Evolutionary conservation across 2,329 filamentous ascomycete species (phyloP).

Genomic region (Paecilomyces variotii): DNA sequence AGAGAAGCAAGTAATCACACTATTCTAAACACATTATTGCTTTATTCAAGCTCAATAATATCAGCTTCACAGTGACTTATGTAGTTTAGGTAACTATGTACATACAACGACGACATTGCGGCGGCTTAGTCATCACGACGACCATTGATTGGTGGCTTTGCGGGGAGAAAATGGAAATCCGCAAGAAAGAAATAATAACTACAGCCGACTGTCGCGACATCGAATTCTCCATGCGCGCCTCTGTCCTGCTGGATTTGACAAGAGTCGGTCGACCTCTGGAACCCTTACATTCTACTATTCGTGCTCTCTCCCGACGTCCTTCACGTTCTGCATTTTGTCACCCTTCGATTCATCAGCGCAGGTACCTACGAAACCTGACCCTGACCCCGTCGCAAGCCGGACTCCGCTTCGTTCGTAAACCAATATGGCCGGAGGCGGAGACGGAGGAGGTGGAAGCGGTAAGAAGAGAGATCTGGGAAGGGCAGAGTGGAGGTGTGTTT

Average conservation of each 20-base stretch:
- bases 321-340: not conserved
- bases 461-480: constrained; percentile 62
- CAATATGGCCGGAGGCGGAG: constrained; percentile 12
- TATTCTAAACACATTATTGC: too few species aligned
- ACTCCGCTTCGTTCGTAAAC: not conserved
- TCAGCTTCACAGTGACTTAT: too few species aligned
- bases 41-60: too few species aligned
- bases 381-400: not conserved
- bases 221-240: not conserved
- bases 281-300: not conserved
- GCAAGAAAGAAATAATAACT: not conserved
- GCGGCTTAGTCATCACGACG: not conserved
- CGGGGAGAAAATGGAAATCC: not conserved
- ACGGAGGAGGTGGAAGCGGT: constrained; percentile 34
- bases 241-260: not conserved
- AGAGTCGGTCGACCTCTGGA: not conserved
- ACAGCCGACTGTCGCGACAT: not conserved
- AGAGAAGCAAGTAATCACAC: too few species aligned
- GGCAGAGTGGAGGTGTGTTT: constrained; percentile 55
- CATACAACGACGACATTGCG: too few species aligned
- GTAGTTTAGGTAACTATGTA: too few species aligned
- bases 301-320: not conserved
- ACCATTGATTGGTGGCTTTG: not conserved
- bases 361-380: not conserved
- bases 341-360: not conserved